Base-by-base conservation (phyloP, 441 rosid genomes). In the Isatis lusitanica region DNA sequence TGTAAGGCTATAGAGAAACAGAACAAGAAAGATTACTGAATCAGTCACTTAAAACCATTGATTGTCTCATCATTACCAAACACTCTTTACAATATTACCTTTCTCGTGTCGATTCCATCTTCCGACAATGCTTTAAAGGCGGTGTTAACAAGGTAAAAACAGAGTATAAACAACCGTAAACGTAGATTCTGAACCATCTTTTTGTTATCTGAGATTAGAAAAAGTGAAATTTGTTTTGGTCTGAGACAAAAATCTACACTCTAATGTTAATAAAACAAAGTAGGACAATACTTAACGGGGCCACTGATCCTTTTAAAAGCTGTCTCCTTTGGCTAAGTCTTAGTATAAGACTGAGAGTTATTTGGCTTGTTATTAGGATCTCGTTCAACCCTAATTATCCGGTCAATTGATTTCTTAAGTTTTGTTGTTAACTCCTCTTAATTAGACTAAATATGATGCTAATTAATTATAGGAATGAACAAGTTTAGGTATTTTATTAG, bases 1-100 rank as follows among this genome's bases (percentile, higher is more conserved):
- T 90, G 74, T 89, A 89, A 24, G 90, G 73, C 98, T 62, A 33
- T 52, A 39, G 24, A 44, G 42, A 61, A 16, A 46, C 44, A 59
- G 21, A 66, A 7, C 17, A 48, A 0, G 8, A 56, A 39, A 1
- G 3, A 39, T 60, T 6, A 68, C 57, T 18, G 17, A 40, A 47
- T 63, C 12, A 52, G 43, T 53, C 38, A 17, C 5, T 17, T 15
- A 15, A 30, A 26, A 53, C 8, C 26, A 63, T 33, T 35, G 26
- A 47, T 66, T 26, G 40, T 47, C 7, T 33, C 52, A 26, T 36
- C 5, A 58, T 53, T 18, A 10, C 21, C 21, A 35, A 12, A 4
- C 35, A 33, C 21, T 39, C n/a, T 13, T 33, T n/a, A 24, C 57
- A n/a, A 9, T 26, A 36, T 39, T 78, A 73, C 78, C 79, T 64